Base-by-base conservation (phyloP, 225 moss, liverwort and hornwort genomes). In the Lunularia cruciata region DNA sequence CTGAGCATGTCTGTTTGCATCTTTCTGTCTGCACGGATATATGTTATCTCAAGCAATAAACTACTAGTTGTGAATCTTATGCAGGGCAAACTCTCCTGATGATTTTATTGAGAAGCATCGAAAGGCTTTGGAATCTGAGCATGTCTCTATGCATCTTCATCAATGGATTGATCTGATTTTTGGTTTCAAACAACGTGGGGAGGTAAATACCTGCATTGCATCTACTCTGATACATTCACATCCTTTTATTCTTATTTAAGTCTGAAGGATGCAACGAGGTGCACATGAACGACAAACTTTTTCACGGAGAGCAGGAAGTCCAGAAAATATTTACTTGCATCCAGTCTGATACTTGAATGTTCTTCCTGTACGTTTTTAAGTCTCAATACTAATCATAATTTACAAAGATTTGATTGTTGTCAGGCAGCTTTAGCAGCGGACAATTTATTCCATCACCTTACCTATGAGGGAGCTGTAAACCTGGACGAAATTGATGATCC, bases 121-220 rank as follows among this genome's bases (percentile, higher is more conserved):
- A 49, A 75, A 92, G 77, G 96, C 92, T 78, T 79, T 98, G 77
- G 96, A 98, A 76, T 87, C 92, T 80, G 90, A 98, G 65, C 92
- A 91, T 79, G 96, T 92, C 55, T 98, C 92, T 51, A 85, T 89
- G 87, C 86, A 85, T 68, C 70, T 98, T 57, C 92, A 98, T 80
- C 40, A 81, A 49, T 98, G 96, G 92, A 93, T 98, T 75, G 96
- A 98, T 85, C 78, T 98, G 25, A 98, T 98, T 52, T 98, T 98
- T 78, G 96, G 96, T 68, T 74, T 79, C 75, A 98, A 98, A 70
- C 92, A 92, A 79, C 89, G 83, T 57, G 96, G 90, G 63, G 90
- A 98, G 92, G 92, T 98, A 74, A 76, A 37, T 33, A 52, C 43
- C 25, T 31, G 5, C 4, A n/a, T 0, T 12, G 6, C 18, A 42